A percentile compares a stretch with the other conserved stretches of the same genome.
These are phyloP conservation scores for Ceratobasidium sp. DNA, from an alignment of 1,284 basidiomycete species.

Conservation along the genomic window DNA sequence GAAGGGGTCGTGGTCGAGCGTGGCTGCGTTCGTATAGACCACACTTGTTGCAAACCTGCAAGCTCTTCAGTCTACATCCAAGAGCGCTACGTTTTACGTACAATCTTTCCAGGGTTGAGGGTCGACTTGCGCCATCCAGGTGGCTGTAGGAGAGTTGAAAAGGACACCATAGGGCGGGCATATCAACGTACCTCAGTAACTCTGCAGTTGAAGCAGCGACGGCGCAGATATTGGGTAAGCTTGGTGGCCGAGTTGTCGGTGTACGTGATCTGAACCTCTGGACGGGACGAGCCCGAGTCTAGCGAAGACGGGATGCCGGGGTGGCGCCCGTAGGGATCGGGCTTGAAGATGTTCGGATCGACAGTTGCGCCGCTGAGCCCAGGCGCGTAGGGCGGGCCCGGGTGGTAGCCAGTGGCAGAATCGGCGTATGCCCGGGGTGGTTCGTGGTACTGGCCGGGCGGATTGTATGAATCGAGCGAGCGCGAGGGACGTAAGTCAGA, in stretches of 20 bases:
- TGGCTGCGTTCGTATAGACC: conserved; percentile 89
- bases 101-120: conserved; percentile 86
- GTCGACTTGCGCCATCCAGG: conserved; percentile 85
- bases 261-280: conserved; percentile 75
- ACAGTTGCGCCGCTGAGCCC: conserved; percentile 32
- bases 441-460: conserved; percentile 12
- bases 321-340: conserved; percentile 35
- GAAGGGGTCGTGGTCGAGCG: conserved; percentile 76
- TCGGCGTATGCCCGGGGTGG: background rate
- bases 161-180: background rate
- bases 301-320: conserved; percentile 6
- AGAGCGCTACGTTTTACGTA: conserved; percentile 55
- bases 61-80: background rate
- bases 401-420: background rate
- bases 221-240: conserved; percentile 85
- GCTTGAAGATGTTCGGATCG: conserved; percentile 41
- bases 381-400: conserved; percentile 18
- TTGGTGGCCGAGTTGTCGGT: conserved; percentile 87
- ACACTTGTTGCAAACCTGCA: conserved; percentile 86
- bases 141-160: conserved; percentile 54
- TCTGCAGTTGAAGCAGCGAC: conserved; percentile 87
- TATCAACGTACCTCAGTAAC: conserved; percentile 66
- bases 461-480: conserved; percentile 21
- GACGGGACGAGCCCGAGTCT: conserved; percentile 9
- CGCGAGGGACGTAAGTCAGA: conserved; percentile 6